Base-by-base conservation (phyloP, 495 filamentous ascomycete genomes). In the Cudoniella acicularis region DNA sequence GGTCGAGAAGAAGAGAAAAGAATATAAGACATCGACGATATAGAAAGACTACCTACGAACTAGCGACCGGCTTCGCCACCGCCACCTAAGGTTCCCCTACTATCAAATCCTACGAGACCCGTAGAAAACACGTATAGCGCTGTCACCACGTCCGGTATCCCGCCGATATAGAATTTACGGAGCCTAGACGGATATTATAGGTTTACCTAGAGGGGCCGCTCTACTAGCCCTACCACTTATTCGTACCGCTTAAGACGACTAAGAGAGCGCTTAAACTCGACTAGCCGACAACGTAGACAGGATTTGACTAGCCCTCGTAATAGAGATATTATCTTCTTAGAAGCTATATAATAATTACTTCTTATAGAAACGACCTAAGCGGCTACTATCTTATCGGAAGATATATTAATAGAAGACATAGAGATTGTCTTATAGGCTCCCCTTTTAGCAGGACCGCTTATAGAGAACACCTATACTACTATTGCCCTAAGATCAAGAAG, bases 191-290 rank as follows among this genome's bases (percentile, higher is more conserved):
- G n/a, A n/a, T n/a, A n/a, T n/a, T 6, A 13, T 13, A 36, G 30
- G 52, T 41, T 54, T 24, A 54, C 3, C 20, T 23, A 43, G 36
- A 54, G 52, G 52, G n/a, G 27, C 52, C 20, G 20, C 16, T 54
- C 52, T 54, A 43, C 20, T 41, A 54, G 52, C 25, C 27, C 52
- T 23, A 54, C 25, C 24, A 54, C 24, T n/a, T 24, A 54, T 30
- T n/a, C 10, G n/a, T 54, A 36, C n/a, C n/a, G n/a, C n/a, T n/a
- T n/a, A n/a, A n/a, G n/a, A n/a, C n/a, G n/a, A n/a, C n/a, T n/a
- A 36, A 36, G 26, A 54, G 22, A 43, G 16, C 9, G 26, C 23
- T 52, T n/a, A 52, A n/a, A 10, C 1, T 52, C 26, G 26, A 8
- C 10, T 30, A 52, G 30, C 9, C 25, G 49, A 27, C 26, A 52